Conservation (phyloP, 371 early-diverging fungal species). For the Thermomucor indicae-seudaticae region DNA sequence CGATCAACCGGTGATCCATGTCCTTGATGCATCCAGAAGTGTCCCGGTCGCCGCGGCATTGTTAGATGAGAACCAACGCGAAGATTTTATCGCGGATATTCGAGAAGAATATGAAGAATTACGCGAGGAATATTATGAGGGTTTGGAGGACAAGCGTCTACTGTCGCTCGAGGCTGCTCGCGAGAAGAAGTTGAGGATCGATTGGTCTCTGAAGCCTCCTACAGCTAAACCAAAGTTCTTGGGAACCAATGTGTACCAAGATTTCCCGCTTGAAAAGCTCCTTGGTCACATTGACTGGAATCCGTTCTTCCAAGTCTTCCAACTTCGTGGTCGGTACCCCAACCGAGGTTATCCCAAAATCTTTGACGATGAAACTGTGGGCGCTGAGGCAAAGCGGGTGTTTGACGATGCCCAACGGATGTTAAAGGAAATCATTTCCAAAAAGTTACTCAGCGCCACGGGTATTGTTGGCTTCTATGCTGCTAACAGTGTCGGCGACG, state of each 20-base stretch:
- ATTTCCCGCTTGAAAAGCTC: slow-evolving; percentile 68
- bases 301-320: slow-evolving; percentile 96
- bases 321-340: slow-evolving; percentile 90
- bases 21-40: slow-evolving; percentile 78
- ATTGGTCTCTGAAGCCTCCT: slow-evolving; percentile 57
- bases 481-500: slow-evolving; percentile 85
- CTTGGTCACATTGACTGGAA: slow-evolving; percentile 91
- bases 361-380: slow-evolving; percentile 87
- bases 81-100: slow-evolving; percentile 83
- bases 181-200: slow-evolving; percentile 55
- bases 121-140: slow-evolving; percentile 90
- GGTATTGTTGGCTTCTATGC: slow-evolving; percentile 88
- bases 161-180: slow-evolving; percentile 67
- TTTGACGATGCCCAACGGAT: slow-evolving; percentile 81
- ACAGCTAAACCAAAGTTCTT: slow-evolving; percentile 76
- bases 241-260: slow-evolving; percentile 75
- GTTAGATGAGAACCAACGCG: slow-evolving; percentile 66
- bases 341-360: slow-evolving; percentile 95
- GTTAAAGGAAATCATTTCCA: slow-evolving; percentile 71
- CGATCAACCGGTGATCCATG: slow-evolving; percentile 63
- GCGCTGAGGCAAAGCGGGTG: slow-evolving; percentile 85
- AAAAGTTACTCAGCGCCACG: slow-evolving; percentile 63
- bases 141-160: slow-evolving; percentile 78
- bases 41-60: slow-evolving; percentile 81
- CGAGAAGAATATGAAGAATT: slow-evolving; percentile 92